Evolutionary conservation across 192 early-diverging fungal species (phyloP), one percentile per base, ranked within the genome.

Genomic region (Backusella luteola): DNA sequence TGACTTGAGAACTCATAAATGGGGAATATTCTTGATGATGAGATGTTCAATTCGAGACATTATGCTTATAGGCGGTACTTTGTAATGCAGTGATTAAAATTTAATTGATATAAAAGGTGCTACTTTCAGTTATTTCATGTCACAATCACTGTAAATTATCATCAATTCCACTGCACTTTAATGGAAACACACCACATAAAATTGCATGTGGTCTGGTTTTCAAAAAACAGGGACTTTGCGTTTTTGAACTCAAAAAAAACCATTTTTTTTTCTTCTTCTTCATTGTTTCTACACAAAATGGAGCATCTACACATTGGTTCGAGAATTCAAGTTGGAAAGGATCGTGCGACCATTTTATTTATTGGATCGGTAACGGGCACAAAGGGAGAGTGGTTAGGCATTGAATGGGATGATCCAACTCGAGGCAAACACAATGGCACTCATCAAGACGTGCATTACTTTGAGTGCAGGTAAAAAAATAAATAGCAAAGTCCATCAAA

Each of bases 341-440:
- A 79, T 66, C 46, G 76, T 2, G 87, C 85, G 0, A 90, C 89
- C 0, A 72, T 90, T 19, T 82, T 84, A 56, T 90, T 81, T 49
- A 78, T 87, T 73, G 89, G 89, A 17, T 63, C 79, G 3, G 82
- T 89, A 9, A 68, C 80, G 3, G 53, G 70, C 9, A 85, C 86
- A 26, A 79, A 78, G 12, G 86, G 87, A 39, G 84, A 87, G 26
- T 91, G 90, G 90, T 71, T 90, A 34, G 90, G 90, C 11, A 81
- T 91, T 19, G 89, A 91, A 74, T 91, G 90, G 90, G 90, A 91
- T 71, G 83, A 87, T 78, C 76, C 77, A 12, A 69, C 70, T 21
- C 81, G 90, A 67, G 90, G 90, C 34, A 91, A 91, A 74, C 90
- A 91, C 68, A 83, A 86, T 66, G 90, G 90, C 29, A 69, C 81